These are phyloP conservation scores for Coemansia sp. DNA, from an alignment of 192 early-diverging fungal species.

Conservation along the genomic window DNA sequence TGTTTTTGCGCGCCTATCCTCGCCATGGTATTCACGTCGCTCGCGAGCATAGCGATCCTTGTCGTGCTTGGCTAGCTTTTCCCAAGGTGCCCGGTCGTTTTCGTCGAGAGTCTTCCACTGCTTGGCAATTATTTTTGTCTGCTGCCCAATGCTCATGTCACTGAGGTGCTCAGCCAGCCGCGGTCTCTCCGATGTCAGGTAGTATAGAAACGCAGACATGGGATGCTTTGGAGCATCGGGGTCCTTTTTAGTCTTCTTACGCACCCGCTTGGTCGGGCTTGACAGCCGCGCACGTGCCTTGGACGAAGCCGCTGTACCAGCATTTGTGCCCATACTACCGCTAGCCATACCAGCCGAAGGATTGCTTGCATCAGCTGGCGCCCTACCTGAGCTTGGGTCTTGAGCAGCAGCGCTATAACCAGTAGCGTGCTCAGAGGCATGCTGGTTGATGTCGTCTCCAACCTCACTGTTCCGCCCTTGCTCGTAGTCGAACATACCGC, in stretches of 20 bases:
- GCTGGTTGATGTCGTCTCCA: slow-evolving; percentile 21
- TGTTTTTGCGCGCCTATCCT: slow-evolving; percentile 17
- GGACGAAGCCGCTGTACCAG: slow-evolving; percentile 10
- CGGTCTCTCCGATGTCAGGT: slow-evolving; percentile 66
- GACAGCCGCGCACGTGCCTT: slow-evolving; percentile 31
- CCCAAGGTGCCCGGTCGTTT: slow-evolving; percentile 56
- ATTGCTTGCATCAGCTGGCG: background rate
- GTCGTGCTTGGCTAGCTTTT: slow-evolving; percentile 55
- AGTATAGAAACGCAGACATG: slow-evolving; percentile 84
- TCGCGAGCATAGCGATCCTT: slow-evolving; percentile 66
- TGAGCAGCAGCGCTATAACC: background rate
- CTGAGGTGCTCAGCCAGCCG: slow-evolving; percentile 64
- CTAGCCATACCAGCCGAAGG: background rate
- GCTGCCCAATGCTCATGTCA: slow-evolving; percentile 69
- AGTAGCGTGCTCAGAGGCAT: background rate
- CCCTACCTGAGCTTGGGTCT: background rate
- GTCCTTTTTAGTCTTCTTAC: slow-evolving; percentile 71
- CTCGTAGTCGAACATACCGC: slow-evolving; percentile 60
- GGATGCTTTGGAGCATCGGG: slow-evolving; percentile 82
- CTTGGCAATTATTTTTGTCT: slow-evolving; percentile 72
- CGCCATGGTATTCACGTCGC: slow-evolving; percentile 57
- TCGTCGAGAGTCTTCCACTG: slow-evolving; percentile 56
- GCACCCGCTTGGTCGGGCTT: slow-evolving; percentile 41
- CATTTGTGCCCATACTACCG: background rate
- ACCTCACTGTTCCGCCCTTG: slow-evolving; percentile 59